These are phyloP conservation scores for Trametes punicea DNA, from an alignment of 768 basidiomycete species.

Conservation along the genomic window DNA sequence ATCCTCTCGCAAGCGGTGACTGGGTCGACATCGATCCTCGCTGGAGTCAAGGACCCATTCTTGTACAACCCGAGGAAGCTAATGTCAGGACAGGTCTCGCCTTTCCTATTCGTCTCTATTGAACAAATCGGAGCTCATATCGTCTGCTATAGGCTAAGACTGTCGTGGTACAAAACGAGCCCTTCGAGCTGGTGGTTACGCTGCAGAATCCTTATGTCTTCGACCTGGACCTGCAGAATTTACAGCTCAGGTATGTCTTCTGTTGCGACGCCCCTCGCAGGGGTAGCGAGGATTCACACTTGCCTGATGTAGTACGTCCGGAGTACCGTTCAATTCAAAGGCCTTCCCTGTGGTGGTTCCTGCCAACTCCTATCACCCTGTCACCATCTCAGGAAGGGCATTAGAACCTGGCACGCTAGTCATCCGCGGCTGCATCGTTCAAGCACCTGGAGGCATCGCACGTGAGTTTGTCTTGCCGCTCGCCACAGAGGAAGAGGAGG, in stretches of 20 bases:
- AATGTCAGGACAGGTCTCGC: constrained; percentile 52
- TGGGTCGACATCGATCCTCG: constrained; percentile 42
- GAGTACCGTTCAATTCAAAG: constrained; percentile 68
- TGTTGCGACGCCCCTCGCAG: constrained; percentile 5
- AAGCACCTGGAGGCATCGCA: constrained; percentile 66
- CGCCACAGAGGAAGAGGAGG: constrained; percentile 67
- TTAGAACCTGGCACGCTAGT: constrained; percentile 60
- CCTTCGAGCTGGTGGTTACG: constrained; percentile 75
- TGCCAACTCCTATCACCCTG: constrained; percentile 68
- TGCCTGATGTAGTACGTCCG: constrained; percentile 67
- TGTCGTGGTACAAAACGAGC: constrained; percentile 78
- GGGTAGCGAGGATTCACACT: not conserved
- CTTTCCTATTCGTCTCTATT: not conserved
- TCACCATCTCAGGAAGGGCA: constrained; percentile 68
- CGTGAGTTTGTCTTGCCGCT: constrained; percentile 78
- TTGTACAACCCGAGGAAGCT: constrained; percentile 86
- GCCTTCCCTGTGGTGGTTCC: constrained; percentile 65
- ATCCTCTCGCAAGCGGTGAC: constrained; percentile 42
- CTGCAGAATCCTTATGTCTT: constrained; percentile 93
- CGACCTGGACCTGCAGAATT: constrained; percentile 80
- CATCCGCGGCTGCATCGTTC: constrained; percentile 76
- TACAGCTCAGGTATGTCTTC: constrained; percentile 70
- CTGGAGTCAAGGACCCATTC: constrained; percentile 73
- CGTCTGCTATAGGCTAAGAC: constrained; percentile 44
- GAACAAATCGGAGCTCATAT: not conserved